Base-by-base conservation (phyloP, 352 stramenopile genomes). In the Pythium monospermum region DNA sequence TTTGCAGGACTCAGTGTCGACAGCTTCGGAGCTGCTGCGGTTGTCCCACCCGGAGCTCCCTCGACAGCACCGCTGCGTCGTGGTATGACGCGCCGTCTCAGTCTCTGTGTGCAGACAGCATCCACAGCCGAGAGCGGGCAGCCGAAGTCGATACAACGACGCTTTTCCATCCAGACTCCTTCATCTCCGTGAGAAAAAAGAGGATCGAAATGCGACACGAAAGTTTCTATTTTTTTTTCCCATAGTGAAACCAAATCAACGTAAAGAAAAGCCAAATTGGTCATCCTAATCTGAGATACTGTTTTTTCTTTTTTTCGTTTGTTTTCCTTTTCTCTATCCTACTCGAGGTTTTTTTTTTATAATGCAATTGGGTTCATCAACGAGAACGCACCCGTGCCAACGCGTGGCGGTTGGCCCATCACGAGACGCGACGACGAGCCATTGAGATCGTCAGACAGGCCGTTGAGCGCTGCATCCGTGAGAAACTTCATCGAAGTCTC, bases 401-500 rank as follows among this genome's bases (percentile, higher is more conserved):
- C 90, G 26, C 85, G 82, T 40, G 96, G 93, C 4, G 95, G 91
- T 51, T 96, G 83, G 31, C 96, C 96, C 16, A 98, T 64, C 26
- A 99, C 95, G 60, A 99, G 87, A 23, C 95, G 95, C 18, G 92
- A 90, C 53, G 94, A 98, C 25, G 96, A 92, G 53, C 85, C 96
- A 55, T 95, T 85, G 39, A 99, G 76, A 37, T 80, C 66, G 64
- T 99, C 96, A 49, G 74, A 79, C 13, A 93, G 64, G 22, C 84
- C 82, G 42, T 89, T 83, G 13, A 99, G 59, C 37, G 97, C 96
- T 21, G 97, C 96, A 51, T 98, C 76, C 10, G 94, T 98, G 52
- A 99, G 76, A 69, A 99, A 99, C 32, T 97, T 94, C 58, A 97
- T 97, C 23, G 97, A 99, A 32, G 97, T 99, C 77, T 99, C 97